phyloP scores from a whole-genome alignment of 1,139 yeast genomes.

The Saccharomyces hybrid region DNA sequence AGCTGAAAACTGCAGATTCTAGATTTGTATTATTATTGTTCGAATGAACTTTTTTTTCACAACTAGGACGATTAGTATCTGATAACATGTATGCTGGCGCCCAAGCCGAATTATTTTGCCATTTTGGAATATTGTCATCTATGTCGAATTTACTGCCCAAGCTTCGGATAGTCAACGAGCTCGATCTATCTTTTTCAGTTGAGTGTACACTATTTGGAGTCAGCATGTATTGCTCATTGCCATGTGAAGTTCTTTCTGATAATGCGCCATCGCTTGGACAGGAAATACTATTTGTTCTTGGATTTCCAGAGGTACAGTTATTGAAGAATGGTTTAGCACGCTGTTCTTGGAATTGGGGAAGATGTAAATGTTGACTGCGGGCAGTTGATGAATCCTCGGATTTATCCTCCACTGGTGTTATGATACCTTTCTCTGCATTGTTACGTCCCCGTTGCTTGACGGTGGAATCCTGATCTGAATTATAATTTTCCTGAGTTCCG shows the following conservation, averaged over 20 bases:
- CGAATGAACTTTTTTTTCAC: background rate
- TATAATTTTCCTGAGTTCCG: background rate
- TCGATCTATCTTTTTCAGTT: background rate
- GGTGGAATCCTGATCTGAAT: background rate
- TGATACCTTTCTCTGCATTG: background rate
- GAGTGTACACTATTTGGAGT: background rate
- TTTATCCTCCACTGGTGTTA: background rate
- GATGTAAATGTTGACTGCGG: background rate
- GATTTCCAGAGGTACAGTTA: background rate
- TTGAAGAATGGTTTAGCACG: background rate
- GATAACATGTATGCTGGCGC: background rate
- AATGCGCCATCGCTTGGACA: background rate
- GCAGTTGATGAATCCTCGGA: background rate
- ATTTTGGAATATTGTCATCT: background rate
- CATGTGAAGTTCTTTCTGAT: background rate
- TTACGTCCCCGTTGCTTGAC: background rate
- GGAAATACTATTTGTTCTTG: background rate
- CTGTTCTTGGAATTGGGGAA: background rate
- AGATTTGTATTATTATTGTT: background rate
- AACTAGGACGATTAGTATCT: background rate
- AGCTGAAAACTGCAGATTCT: too few relatives aligned
- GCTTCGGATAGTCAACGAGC: background rate
- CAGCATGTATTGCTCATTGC: background rate
- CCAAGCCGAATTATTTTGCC: background rate
- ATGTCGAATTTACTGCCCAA: background rate